Base-by-base conservation (phyloP, 106 monocot species). In the Dendrobium chrysotoxum region DNA sequence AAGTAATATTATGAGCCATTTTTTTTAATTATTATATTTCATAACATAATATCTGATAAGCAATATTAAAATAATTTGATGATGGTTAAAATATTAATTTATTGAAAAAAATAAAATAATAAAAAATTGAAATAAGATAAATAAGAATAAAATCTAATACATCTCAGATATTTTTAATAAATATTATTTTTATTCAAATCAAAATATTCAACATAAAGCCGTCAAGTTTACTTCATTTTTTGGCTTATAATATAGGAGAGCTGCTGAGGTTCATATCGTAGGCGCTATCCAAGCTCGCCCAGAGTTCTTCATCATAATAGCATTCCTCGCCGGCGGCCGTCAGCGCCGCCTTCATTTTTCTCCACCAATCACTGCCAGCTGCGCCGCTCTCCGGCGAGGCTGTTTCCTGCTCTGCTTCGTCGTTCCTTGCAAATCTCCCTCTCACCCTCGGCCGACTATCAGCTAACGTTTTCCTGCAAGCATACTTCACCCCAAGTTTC, bases 381-480 rank as follows among this genome's bases (percentile, higher is more conserved):
- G 23, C 66, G 78, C 7, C 66, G 12, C 38, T 13, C 30, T 35
- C 80, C 16, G 61, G 40, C 67, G 72, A 11, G 71, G 76, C 80
- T 5, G 54, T 28, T 50, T 86, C 86, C 17, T 21, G 35, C 58
- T 87, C 87, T 31, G 44, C 17, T 55, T 88, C 85, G 3, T 76
- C 85, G 73, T 85, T 82, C 79, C 80, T 79, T 21, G 85, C 88
- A 55, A 88, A 88, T 80, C 88, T 82, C 18, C 88, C 88, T 31
- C 82, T 28, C 28, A 85, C 82, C 7, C 88, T 54, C 11, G 82
- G 88, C 47, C 85, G 84, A 50, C 82, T 82, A 20, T 88, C 88
- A 1, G 88, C 88, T 70, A 85, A 70, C 23, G 85, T 85, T 72
- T 88, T 88, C 85, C 88, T 85, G 77, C 88, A 88, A 12, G 85